phyloP scores from a whole-genome alignment of 257 asterid species.

The Avicennia marina region DNA sequence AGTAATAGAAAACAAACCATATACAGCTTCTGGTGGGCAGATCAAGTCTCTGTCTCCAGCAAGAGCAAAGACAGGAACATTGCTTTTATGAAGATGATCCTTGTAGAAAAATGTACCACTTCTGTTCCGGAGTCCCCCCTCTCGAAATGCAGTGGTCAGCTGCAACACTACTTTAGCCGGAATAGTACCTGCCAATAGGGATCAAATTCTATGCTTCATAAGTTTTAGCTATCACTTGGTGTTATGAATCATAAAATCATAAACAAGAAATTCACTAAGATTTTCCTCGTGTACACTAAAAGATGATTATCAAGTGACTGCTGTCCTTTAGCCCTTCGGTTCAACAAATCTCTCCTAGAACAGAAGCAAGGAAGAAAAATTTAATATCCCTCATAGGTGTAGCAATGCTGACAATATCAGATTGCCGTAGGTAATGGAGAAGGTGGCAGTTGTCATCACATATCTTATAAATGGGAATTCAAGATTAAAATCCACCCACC shows the following conservation, averaged over 20 bases:
- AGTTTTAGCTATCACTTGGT: slow-evolving; percentile 1
- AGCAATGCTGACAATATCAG: not conserved
- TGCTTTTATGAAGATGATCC: slow-evolving; percentile 64
- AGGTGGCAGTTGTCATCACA: no score
- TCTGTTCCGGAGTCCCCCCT: slow-evolving; percentile 88
- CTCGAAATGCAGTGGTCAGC: slow-evolving; percentile 77
- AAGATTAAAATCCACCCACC: no score
- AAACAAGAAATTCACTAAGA: not conserved
- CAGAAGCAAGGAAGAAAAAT: slow-evolving; percentile 3
- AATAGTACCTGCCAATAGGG: slow-evolving; percentile 61
- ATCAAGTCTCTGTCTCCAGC: slow-evolving; percentile 94
- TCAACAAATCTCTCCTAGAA: not conserved
- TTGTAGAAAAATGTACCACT: slow-evolving; percentile 69
- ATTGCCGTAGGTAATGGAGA: no score
- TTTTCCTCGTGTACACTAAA: not conserved
- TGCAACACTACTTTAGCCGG: slow-evolving; percentile 86
- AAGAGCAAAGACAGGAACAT: slow-evolving; percentile 77
- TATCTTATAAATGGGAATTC: no score
- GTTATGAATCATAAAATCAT: not conserved
- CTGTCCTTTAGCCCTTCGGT: not conserved
- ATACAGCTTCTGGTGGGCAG: slow-evolving; percentile 94
- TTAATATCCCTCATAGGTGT: not conserved
- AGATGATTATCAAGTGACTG: slow-evolving; percentile 2
- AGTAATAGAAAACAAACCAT: slow-evolving; percentile 43
- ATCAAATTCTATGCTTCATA: slow-evolving; percentile 12